phyloP scores from a whole-genome alignment of 2,329 filamentous ascomycete species.

The Curvularia sp. region DNA sequence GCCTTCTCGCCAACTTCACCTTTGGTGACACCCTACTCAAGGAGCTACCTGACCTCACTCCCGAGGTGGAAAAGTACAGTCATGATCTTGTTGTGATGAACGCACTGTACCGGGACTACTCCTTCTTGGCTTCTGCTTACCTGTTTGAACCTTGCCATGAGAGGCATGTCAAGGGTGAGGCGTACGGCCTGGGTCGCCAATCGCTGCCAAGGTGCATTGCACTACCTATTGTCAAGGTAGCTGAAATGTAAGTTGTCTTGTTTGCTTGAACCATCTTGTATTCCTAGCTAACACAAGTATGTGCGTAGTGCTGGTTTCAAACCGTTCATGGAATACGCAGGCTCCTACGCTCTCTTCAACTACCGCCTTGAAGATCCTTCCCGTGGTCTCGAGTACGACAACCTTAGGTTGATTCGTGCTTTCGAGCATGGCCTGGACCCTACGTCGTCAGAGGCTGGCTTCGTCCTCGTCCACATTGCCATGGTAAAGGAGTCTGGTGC shows the following conservation, averaged over 20 bases:
- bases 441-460: constrained; percentile 87
- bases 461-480: constrained; percentile 93
- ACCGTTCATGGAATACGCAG: constrained; percentile 87
- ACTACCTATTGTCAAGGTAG: constrained; percentile 82
- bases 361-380: constrained; percentile 65
- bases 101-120: constrained; percentile 89
- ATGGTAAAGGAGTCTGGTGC: constrained; percentile 89
- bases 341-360: constrained; percentile 69
- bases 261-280: not conserved
- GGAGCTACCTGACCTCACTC: constrained; percentile 79
- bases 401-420: constrained; percentile 83
- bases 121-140: constrained; percentile 87
- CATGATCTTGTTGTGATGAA: constrained; percentile 81
- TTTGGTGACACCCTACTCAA: constrained; percentile 77
- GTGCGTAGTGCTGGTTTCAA: constrained; percentile 71
- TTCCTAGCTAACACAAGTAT: not conserved
- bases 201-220: constrained; percentile 76
- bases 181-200: constrained; percentile 79
- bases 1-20: constrained; percentile 75
- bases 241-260: constrained; percentile 74
- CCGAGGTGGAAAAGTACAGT: constrained; percentile 72
- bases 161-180: constrained; percentile 69
- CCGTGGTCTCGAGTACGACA: constrained; percentile 62
- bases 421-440: constrained; percentile 91
- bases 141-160: constrained; percentile 90